Conservation (phyloP, 306 rosid genomes). For the Vigna unguiculata region DNA sequence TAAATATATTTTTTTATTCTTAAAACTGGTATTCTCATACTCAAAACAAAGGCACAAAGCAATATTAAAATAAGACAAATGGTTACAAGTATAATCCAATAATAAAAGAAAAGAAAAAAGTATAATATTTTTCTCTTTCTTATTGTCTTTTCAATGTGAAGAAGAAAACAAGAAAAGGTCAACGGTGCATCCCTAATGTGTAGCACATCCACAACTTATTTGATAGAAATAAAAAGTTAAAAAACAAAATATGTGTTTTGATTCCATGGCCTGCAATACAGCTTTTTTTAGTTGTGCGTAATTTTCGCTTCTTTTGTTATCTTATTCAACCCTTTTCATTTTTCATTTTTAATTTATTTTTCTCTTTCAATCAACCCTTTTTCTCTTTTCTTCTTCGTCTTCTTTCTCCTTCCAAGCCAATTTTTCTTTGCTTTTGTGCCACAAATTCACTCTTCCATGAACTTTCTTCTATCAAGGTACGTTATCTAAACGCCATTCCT, state of each 20-base stretch:
- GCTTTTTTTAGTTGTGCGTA: constrained; percentile 41
- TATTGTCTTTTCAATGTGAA: background rate
- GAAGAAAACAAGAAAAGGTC: constrained; percentile 33
- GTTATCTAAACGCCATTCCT: constrained; percentile 33
- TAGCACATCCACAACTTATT: constrained; percentile 22
- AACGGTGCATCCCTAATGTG: constrained; percentile 24
- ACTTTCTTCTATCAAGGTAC: constrained; percentile 61
- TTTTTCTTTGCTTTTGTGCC: constrained; percentile 36
- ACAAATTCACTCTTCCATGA: constrained; percentile 42
- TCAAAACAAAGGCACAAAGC: no score
- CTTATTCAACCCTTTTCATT: background rate
- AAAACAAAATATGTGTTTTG: constrained; percentile 20
- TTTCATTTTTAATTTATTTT: background rate
- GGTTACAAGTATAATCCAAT: no score
- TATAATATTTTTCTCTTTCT: no score
- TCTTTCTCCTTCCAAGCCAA: constrained; percentile 32
- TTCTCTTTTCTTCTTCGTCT: constrained; percentile 1
- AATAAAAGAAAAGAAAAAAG: no score
- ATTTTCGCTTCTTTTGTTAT: constrained; percentile 40
- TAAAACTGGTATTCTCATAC: no score
- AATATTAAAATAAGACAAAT: no score
- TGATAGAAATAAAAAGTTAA: constrained; percentile 29
- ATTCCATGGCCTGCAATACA: constrained; percentile 55
- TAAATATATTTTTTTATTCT: no score
- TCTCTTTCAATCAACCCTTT: constrained; percentile 35